Evolutionary conservation across 495 filamentous ascomycete genomes (phyloP).

Genomic region (Jackrogersella minutella): DNA sequence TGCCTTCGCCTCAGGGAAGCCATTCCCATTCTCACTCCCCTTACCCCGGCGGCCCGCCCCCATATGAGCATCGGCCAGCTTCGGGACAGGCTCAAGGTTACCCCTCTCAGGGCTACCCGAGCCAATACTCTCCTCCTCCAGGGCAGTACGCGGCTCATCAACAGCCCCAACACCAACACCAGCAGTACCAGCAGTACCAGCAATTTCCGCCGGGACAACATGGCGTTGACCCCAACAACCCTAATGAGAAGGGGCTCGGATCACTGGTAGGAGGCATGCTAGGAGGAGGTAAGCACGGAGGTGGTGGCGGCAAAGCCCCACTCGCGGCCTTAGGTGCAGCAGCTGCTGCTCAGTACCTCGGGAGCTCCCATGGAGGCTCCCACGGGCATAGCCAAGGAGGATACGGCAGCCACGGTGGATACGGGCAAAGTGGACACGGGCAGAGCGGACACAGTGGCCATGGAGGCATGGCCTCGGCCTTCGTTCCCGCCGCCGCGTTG

Average conservation of each 20-base stretch:
- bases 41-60: constrained; percentile 36
- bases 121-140: constrained; percentile 31
- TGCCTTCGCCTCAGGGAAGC: constrained; percentile 28
- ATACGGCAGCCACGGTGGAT: constrained; percentile 5
- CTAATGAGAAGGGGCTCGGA: constrained; percentile 38
- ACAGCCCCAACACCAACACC: constrained; percentile 23
- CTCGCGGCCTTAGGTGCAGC: constrained; percentile 35
- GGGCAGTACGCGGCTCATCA: constrained; percentile 34
- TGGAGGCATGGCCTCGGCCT: constrained; percentile 21
- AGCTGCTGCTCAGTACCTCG: constrained; percentile 31
- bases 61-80: constrained; percentile 23
- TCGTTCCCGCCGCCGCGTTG: constrained; percentile 17
- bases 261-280: constrained; percentile 32
- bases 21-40: constrained; percentile 29
- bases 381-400: constrained; percentile 10
- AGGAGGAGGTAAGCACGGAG: constrained; percentile 22
- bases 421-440: not conserved
- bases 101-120: constrained; percentile 38
- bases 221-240: constrained; percentile 19
- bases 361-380: constrained; percentile 6
- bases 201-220: constrained; percentile 27
- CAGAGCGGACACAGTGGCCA: constrained; percentile 8
- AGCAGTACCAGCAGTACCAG: constrained; percentile 15
- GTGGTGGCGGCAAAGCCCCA: constrained; percentile 9
- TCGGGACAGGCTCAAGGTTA: constrained; percentile 37